Conservation (phyloP, 805 yeast species). For the Saccharomycopsis sp. region DNA sequence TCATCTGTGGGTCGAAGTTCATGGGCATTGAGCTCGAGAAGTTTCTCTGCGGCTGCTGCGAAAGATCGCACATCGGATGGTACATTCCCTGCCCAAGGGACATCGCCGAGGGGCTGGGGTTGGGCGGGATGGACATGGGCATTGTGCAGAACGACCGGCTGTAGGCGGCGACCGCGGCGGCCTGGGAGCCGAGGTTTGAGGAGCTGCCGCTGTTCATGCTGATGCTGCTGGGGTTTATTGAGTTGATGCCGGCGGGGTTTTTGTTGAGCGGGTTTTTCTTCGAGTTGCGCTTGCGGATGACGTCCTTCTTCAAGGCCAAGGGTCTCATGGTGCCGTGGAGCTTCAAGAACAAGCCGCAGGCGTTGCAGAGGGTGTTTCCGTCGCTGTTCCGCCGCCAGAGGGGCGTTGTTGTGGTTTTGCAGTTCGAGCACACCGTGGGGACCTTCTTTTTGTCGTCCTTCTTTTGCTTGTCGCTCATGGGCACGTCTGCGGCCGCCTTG, state of each 20-base stretch:
- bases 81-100: neutral
- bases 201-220: neutral
- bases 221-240: neutral
- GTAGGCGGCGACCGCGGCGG: neutral
- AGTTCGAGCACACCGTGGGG: constrained; percentile 44
- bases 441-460: constrained; percentile 10
- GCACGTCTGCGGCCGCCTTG: neutral
- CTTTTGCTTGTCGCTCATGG: neutral
- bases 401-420: constrained; percentile 55
- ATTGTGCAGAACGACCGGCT: constrained; percentile 1
- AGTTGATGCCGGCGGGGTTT: neutral
- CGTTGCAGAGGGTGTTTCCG: constrained; percentile 57
- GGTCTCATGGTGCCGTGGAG: constrained; percentile 60
- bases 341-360: constrained; percentile 55
- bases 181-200: constrained; percentile 1
- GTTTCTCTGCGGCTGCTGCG: neutral
- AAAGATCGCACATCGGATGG: constrained; percentile 2
- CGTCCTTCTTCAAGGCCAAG: constrained; percentile 48
- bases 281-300: constrained; percentile 50
- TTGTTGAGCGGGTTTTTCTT: constrained; percentile 25
- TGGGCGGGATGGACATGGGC: constrained; percentile 2
- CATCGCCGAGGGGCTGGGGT: neutral
- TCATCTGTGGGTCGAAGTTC: neutral
- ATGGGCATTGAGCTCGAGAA: neutral
- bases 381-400: constrained; percentile 54